Percentiles rank a stretch among this genome's conserved stretches.
phyloP scores from a whole-genome alignment of 768 basidiomycete species.

The Pleurotus ostreatus region DNA sequence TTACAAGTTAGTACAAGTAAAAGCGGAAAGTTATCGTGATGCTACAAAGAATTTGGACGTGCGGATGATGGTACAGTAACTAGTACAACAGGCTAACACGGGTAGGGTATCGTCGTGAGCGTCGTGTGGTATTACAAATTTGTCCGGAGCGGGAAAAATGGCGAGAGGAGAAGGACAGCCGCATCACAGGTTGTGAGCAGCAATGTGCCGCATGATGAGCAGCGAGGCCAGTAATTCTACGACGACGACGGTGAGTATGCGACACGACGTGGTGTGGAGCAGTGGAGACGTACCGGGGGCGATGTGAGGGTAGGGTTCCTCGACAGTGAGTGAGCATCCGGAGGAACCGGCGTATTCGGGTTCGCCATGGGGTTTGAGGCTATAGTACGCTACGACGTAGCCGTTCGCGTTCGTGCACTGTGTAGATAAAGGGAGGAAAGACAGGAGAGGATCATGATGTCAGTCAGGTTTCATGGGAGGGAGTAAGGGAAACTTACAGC shows the following conservation, averaged over 20 bases:
- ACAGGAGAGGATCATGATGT: conserved; percentile 1
- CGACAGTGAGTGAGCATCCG: conserved; percentile 59
- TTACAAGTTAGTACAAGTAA: no score
- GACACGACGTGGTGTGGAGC: neutral
- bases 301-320: conserved; percentile 54
- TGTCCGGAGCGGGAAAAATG: no score
- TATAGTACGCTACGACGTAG: conserved; percentile 57
- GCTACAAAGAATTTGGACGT: no score
- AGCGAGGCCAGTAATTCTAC: conserved; percentile 59
- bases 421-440: neutral
- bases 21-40: no score
- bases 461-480: neutral
- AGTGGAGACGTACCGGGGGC: conserved; percentile 44
- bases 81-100: no score
- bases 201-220: conserved; percentile 64
- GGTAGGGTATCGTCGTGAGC: no score
- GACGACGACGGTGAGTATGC: conserved; percentile 6
- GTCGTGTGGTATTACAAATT: no score
- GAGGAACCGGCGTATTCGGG: conserved; percentile 51
- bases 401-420: conserved; percentile 55
- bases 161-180: no score
- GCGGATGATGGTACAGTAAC: no score
- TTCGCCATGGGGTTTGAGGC: conserved; percentile 50
- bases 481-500: conserved; percentile 37
- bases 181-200: conserved; percentile 31